Evolutionary conservation across 2,329 filamentous ascomycete species (phyloP), one percentile per base, ranked within the genome.

Genomic region (Metarhizium sp.): DNA sequence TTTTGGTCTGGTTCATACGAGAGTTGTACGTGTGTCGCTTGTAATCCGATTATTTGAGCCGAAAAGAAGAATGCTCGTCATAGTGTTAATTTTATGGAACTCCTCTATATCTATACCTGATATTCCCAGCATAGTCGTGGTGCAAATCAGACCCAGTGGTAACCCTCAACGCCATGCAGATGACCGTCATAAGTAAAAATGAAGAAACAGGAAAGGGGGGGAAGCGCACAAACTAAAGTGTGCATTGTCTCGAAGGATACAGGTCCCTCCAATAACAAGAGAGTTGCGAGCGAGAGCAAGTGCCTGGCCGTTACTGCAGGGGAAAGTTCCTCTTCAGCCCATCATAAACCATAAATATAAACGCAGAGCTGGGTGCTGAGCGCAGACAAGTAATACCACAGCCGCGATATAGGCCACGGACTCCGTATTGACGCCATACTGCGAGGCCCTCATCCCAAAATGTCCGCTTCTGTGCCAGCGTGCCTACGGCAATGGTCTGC

Each of bases 331-430:
- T 79, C 74, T 91, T 91, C 69, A 99, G 71, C 14, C 85, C 87
- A 72, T 97, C 94, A 68, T 92, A 97, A 58, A 97, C 85, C 59
- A 94, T 92, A 66, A 99, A 99, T 58, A 99, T 99, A 66, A 97
- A 91, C 7, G 94, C 94, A n/a, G 92, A 96, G 70, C 92, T 96
- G 2, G 94, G 94, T 36, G 91, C 92, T 40, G 91, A 88, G 58
- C 94, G 82, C 36, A 85, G 77, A 49, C 94, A 90, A 0, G 94
- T 99, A 61, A 99, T 94, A 36, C 94, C 94, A 64, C 94, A 99
- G 3, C 94, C 94, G 53, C 92, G 84, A 69, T 99, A 99, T 69
- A 97, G 76, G 2, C 91, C 92, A 60, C 82, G 86, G 20, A 97
- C 57, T 0, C 94, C 94, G 57, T 92, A 85, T 64, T 90, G 82